phyloP scores from a whole-genome alignment of 2,329 filamentous ascomycete species.

The Teratosphaeria nubilosa region DNA sequence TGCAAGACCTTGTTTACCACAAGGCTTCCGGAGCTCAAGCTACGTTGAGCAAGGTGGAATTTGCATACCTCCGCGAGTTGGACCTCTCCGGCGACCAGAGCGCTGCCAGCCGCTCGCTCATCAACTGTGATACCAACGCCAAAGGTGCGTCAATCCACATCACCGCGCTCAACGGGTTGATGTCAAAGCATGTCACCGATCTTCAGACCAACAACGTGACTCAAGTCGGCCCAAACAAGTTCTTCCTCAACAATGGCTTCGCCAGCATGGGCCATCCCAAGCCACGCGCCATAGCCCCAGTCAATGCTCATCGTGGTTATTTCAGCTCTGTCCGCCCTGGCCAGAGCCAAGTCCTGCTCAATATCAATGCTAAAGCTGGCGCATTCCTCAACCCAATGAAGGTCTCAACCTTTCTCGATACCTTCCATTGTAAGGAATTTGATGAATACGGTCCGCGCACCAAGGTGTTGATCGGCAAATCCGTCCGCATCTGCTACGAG shows the following conservation, averaged over 20 bases:
- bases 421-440: neutral
- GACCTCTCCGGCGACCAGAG: neutral
- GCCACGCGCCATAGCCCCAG: neutral
- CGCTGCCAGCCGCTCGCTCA: neutral
- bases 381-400: constrained; percentile 43
- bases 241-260: constrained; percentile 30
- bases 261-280: neutral
- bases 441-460: neutral
- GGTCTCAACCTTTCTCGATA: neutral
- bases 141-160: constrained; percentile 1
- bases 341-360: constrained; percentile 48
- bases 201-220: constrained; percentile 23
- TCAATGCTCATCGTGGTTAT: constrained; percentile 51
- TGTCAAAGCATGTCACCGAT: constrained; percentile 1
- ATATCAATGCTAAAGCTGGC: constrained; percentile 52
- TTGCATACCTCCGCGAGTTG: neutral
- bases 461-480: neutral
- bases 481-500: neutral
- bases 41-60: neutral
- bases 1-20: neutral
- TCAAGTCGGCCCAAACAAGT: constrained; percentile 44
- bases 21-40: constrained; percentile 1
- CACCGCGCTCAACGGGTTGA: constrained; percentile 1
- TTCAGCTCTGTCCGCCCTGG: constrained; percentile 52
- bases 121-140: neutral